Evolutionary conservation across 2,329 filamentous ascomycete genomes (phyloP).

Genomic region (Fusarium torreyae): DNA sequence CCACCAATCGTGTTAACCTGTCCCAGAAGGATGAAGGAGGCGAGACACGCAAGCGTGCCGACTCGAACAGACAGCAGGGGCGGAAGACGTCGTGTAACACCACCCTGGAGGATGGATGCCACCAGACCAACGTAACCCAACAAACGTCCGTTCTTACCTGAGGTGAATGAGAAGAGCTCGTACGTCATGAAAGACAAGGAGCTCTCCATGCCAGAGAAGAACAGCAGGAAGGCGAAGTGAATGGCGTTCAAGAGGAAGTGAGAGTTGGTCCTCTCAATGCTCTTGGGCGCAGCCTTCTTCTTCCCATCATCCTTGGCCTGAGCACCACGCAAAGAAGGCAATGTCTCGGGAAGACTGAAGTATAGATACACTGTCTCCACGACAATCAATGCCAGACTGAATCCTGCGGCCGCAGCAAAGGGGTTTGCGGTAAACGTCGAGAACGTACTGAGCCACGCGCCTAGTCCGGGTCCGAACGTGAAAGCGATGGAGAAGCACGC

Average conservation of each 20-base stretch:
- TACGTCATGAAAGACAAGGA: slow-evolving; percentile 98
- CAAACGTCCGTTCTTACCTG: slow-evolving; percentile 85
- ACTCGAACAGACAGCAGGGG: slow-evolving; percentile 85
- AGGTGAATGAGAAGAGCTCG: slow-evolving; percentile 87
- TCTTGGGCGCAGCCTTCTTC: slow-evolving; percentile 43
- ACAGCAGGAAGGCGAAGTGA: slow-evolving; percentile 92
- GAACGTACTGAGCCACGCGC: slow-evolving; percentile 86
- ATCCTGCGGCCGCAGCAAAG: slow-evolving; percentile 91
- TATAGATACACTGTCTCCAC: slow-evolving; percentile 92
- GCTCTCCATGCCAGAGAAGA: slow-evolving; percentile 99
- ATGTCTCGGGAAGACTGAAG: slow-evolving; percentile 86
- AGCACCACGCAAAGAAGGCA: slow-evolving; percentile 69
- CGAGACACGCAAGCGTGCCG: slow-evolving; percentile 82
- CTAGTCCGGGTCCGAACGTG: slow-evolving; percentile 93
- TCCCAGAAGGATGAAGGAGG: slow-evolving; percentile 85
- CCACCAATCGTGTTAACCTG: slow-evolving; percentile 76
- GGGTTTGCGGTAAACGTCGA: slow-evolving; percentile 87
- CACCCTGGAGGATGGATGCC: slow-evolving; percentile 92
- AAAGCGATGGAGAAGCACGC: slow-evolving; percentile 98
- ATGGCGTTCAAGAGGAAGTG: slow-evolving; percentile 85
- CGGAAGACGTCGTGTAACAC: slow-evolving; percentile 87
- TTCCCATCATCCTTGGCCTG: slow-evolving; percentile 40
- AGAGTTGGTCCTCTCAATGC: slow-evolving; percentile 79
- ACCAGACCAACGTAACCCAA: slow-evolving; percentile 93
- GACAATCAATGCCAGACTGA: slow-evolving; percentile 87